Conservation (phyloP, 139 green algal species). For the Eudorina sp. region DNA sequence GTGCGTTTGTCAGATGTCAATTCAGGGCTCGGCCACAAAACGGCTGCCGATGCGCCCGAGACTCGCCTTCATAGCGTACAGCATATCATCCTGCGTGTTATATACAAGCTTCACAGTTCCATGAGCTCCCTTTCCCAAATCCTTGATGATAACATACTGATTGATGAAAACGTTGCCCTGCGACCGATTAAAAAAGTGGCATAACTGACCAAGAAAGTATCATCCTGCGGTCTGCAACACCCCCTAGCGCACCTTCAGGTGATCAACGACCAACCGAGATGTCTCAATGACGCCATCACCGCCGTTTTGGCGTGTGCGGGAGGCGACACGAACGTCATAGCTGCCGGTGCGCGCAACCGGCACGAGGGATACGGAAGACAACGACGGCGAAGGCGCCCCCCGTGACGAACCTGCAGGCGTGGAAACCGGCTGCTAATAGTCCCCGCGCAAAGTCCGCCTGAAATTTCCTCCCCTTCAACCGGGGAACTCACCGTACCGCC, state of each 20-base stretch:
- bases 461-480: background rate
- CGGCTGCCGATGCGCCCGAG: background rate
- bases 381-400: conserved; percentile 28
- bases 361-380: conserved; percentile 38
- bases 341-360: conserved; percentile 38
- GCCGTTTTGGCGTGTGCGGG: conserved; percentile 31
- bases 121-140: conserved; percentile 78
- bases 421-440: too few species aligned
- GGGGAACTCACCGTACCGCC: conserved; percentile 16
- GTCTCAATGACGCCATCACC: conserved; percentile 46
- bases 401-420: conserved; percentile 30
- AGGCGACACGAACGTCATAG: conserved; percentile 47
- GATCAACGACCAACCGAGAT: conserved; percentile 38
- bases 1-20: background rate
- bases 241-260: conserved; percentile 40
- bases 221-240: background rate
- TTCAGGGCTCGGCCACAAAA: background rate
- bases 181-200: too few species aligned
- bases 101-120: conserved; percentile 88
- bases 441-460: too few species aligned
- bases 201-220: too few species aligned
- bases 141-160: conserved; percentile 88
- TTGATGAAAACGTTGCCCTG: conserved; percentile 83
- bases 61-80: conserved; percentile 88
- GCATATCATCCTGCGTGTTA: conserved; percentile 77